A percentile compares a stretch with the other conserved stretches of the same genome.
Conservation (phyloP, 352 stramenopile genomes). For the Pythium myriotylum region DNA sequence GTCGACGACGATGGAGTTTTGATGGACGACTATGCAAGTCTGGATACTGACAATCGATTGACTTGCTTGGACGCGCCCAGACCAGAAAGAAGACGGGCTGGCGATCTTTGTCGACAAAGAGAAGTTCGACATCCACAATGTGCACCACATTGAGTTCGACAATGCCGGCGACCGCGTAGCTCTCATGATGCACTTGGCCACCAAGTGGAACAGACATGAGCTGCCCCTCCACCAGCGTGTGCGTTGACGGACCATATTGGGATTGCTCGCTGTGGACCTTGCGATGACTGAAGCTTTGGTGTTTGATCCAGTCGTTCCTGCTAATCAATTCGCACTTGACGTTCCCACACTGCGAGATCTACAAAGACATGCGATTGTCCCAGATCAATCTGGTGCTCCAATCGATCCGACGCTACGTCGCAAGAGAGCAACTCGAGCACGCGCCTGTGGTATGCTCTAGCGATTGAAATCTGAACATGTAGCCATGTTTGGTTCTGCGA, state of each 20-base stretch:
- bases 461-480: not conserved
- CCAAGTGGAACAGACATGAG: constrained; percentile 69
- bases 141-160: constrained; percentile 72
- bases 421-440: constrained; percentile 58
- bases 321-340: constrained; percentile 87
- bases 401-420: constrained; percentile 69
- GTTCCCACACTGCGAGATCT: constrained; percentile 82
- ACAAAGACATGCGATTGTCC: constrained; percentile 73
- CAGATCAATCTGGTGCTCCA: constrained; percentile 83
- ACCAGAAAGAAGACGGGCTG: constrained; percentile 80
- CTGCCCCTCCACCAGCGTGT: constrained; percentile 55
- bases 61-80: constrained; percentile 7
- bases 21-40: not conserved
- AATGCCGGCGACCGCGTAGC: constrained; percentile 81
- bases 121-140: constrained; percentile 80
- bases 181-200: constrained; percentile 81
- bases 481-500: not conserved
- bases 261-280: not conserved
- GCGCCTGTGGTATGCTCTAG: constrained; percentile 59
- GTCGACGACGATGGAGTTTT: not conserved
- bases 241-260: constrained; percentile 5
- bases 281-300: not conserved
- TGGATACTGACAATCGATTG: not conserved
- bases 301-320: constrained; percentile 56
- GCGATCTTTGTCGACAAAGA: constrained; percentile 76